phyloP scores from a whole-genome alignment of 805 yeast genomes.

The Kluyveromyces wickerhamii region DNA sequence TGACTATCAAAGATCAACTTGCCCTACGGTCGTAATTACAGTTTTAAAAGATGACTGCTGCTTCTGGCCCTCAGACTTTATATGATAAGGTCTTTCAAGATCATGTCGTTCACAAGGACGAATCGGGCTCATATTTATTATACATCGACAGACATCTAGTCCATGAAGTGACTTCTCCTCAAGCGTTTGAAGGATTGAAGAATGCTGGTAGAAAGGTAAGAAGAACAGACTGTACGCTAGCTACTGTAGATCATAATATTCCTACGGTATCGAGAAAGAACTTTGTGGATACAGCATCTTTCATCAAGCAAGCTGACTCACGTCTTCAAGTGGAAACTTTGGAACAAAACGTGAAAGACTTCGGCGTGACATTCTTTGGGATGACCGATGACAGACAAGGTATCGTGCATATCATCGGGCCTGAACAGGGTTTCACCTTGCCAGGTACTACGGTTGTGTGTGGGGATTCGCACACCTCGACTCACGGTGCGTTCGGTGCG shows the following conservation, averaged over 20 bases:
- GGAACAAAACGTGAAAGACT: slow-evolving; percentile 86
- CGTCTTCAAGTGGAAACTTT: slow-evolving; percentile 86
- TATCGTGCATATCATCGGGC: slow-evolving; percentile 97
- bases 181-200: slow-evolving; percentile 92
- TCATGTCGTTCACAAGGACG: slow-evolving; percentile 87
- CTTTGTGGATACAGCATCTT: slow-evolving; percentile 65
- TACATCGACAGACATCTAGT: slow-evolving; percentile 96
- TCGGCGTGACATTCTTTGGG: slow-evolving; percentile 87
- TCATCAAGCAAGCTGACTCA: slow-evolving; percentile 86
- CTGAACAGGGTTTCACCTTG: slow-evolving; percentile 96
- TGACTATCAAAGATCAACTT: no score
- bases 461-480: slow-evolving; percentile 98
- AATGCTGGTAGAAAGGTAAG: slow-evolving; percentile 86
- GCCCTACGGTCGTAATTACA: neutral
- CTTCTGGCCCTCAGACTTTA: slow-evolving; percentile 54
- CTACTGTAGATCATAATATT: slow-evolving; percentile 94
- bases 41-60: slow-evolving; percentile 15
- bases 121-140: slow-evolving; percentile 75
- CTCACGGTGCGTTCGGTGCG: slow-evolving; percentile 98
- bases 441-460: slow-evolving; percentile 99
- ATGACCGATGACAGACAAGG: slow-evolving; percentile 95
- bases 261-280: slow-evolving; percentile 85
- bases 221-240: slow-evolving; percentile 86
- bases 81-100: slow-evolving; percentile 95
- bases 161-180: slow-evolving; percentile 98